phyloP scores from a whole-genome alignment of 2,329 filamentous ascomycete species.

The Ceratocystis lukuohia region DNA sequence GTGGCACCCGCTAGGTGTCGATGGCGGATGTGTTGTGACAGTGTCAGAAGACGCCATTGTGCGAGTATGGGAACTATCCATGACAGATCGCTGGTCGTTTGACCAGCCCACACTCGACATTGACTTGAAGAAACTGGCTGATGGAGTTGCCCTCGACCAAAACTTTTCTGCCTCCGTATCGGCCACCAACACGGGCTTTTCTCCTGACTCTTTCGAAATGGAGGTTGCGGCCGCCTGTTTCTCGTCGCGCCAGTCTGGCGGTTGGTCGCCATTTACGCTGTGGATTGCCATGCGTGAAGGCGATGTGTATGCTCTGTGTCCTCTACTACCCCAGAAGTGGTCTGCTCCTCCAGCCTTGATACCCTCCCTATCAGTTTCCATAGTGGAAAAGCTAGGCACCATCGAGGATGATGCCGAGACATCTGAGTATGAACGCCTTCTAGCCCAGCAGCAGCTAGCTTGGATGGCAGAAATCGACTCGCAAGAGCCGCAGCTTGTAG shows the following conservation, averaged over 20 bases:
- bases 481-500: conserved; percentile 46
- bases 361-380: conserved; percentile 68
- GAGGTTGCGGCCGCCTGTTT: conserved; percentile 85
- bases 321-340: conserved; percentile 78
- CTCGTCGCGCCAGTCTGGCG: conserved; percentile 50
- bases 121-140: conserved; percentile 77
- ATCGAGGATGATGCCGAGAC: conserved; percentile 46
- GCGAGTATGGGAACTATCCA: conserved; percentile 77
- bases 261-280: conserved; percentile 91
- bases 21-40: conserved; percentile 71
- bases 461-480: conserved; percentile 55
- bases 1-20: conserved; percentile 85
- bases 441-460: conserved; percentile 51
- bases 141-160: conserved; percentile 68
- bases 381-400: conserved; percentile 58
- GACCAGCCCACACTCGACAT: conserved; percentile 70
- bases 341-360: conserved; percentile 62
- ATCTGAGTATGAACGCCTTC: conserved; percentile 38
- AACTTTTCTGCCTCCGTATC: conserved; percentile 68
- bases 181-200: conserved; percentile 67
- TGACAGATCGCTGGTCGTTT: conserved; percentile 75
- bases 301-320: conserved; percentile 86
- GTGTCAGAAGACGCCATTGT: conserved; percentile 80
- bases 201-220: conserved; percentile 83
- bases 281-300: conserved; percentile 94